Conservation (phyloP, 192 early-diverging fungal species). For the Powellomyces hirtus region DNA sequence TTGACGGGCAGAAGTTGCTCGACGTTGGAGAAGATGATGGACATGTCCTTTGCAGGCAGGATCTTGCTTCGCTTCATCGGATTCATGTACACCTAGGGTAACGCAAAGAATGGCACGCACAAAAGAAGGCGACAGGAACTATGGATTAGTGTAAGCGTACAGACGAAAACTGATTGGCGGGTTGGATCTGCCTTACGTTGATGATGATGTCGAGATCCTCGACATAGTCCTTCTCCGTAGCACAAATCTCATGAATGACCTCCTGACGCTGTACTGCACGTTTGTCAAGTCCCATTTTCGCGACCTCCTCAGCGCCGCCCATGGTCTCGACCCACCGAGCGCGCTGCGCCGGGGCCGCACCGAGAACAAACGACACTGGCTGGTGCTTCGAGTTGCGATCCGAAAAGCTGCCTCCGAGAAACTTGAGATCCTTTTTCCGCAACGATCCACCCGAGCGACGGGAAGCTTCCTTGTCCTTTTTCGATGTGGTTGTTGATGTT, state of each 20-base stretch:
- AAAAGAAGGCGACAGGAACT: background rate
- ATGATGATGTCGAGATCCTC: constrained; percentile 81
- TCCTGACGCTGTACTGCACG: constrained; percentile 87
- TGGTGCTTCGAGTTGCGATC: background rate
- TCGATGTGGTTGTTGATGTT: background rate
- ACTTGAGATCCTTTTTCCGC: constrained; percentile 13
- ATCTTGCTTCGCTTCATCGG: constrained; percentile 38
- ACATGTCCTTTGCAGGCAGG: constrained; percentile 48
- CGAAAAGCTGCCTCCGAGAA: background rate
- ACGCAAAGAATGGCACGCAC: no score
- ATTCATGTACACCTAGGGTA: constrained; percentile 44
- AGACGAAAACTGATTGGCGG: background rate
- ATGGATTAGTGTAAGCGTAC: background rate
- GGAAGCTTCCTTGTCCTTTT: background rate
- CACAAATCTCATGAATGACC: constrained; percentile 89
- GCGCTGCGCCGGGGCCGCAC: constrained; percentile 23
- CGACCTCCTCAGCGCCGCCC: constrained; percentile 55
- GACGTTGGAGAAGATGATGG: constrained; percentile 53
- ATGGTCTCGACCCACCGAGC: constrained; percentile 46
- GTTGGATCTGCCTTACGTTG: no score
- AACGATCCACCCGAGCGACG: background rate
- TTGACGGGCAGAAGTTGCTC: constrained; percentile 49
- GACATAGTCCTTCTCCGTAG: constrained; percentile 89
- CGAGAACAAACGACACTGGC: constrained; percentile 18
- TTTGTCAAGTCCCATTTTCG: constrained; percentile 56